Percentiles rank a stretch among this genome's conserved stretches.
phyloP scores from a whole-genome alignment of 2,329 filamentous ascomycete genomes.

The Fusarium mundagurra region DNA sequence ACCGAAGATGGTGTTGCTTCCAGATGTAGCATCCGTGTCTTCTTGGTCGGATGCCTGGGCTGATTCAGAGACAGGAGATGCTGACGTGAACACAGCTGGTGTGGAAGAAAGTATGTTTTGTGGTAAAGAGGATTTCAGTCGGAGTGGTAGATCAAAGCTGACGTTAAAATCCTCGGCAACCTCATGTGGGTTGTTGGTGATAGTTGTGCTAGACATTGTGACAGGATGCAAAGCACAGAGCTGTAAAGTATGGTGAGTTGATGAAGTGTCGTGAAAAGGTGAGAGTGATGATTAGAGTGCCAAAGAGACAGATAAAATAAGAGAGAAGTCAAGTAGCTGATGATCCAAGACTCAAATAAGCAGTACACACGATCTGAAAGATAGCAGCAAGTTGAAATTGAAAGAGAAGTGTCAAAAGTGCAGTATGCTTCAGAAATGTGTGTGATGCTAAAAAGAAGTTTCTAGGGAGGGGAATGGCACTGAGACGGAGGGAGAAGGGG shows the following conservation, averaged over 20 bases:
- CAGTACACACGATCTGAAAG: too few relatives aligned
- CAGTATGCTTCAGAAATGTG: background rate
- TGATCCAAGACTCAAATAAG: background rate
- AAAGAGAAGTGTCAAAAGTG: background rate
- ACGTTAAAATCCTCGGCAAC: background rate
- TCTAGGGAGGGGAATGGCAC: rapidly evolving
- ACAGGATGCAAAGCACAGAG: background rate
- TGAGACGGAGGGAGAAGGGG: background rate
- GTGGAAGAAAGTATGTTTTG: background rate
- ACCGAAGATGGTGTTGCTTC: background rate
- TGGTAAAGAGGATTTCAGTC: background rate
- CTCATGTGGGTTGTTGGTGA: background rate
- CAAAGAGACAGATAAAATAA: background rate
- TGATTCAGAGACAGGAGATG: background rate
- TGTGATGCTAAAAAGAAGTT: background rate
- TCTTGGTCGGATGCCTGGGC: background rate
- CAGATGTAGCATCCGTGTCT: background rate
- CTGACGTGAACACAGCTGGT: background rate
- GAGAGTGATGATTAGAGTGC: too few relatives aligned
- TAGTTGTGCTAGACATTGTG: background rate
- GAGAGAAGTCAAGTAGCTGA: background rate
- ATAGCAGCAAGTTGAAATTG: background rate
- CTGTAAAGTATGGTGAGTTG: background rate
- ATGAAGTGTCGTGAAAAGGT: background rate
- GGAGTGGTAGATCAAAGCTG: background rate